phyloP scores from a whole-genome alignment of 2,329 filamentous ascomycete genomes.

The Aspergillus intermedius region DNA sequence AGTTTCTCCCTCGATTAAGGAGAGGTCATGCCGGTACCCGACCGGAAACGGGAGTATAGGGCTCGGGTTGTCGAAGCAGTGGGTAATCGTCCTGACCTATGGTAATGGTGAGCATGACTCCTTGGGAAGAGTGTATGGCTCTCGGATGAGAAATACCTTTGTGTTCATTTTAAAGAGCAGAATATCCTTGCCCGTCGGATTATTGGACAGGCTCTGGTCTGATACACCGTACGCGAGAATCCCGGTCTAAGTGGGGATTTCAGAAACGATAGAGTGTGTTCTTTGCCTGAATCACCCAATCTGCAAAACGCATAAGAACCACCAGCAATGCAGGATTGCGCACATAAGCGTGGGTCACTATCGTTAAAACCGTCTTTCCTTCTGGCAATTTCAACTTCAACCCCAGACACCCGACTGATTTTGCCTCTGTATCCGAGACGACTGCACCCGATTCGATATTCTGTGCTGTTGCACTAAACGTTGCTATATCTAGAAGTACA shows the following conservation, averaged over 20 bases:
- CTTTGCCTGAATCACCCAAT: slow-evolving; percentile 1
- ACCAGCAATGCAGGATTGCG: neutral
- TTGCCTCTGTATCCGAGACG: too few species aligned
- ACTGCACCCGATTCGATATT: too few species aligned
- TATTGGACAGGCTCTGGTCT: neutral
- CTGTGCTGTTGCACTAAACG: too few species aligned
- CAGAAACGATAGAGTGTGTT: slow-evolving; percentile 1
- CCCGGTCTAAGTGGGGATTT: neutral
- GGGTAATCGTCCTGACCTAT: slow-evolving; percentile 5
- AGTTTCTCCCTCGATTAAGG: slow-evolving; percentile 2
- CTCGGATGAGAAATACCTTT: slow-evolving; percentile 1
- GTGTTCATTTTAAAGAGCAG: slow-evolving; percentile 1
- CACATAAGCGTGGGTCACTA: slow-evolving; percentile 6
- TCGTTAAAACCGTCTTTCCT: slow-evolving; percentile 4
- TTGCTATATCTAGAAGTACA: too few species aligned
- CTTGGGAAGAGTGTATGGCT: neutral
- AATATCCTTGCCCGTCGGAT: slow-evolving; percentile 4
- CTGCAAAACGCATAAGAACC: neutral
- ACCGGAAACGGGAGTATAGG: slow-evolving; percentile 1
- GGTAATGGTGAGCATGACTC: neutral
- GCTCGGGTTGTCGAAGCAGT: slow-evolving; percentile 5
- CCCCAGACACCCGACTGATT: slow-evolving; percentile 16
- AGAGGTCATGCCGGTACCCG: slow-evolving; percentile 5
- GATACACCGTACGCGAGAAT: neutral
- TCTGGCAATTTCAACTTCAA: slow-evolving; percentile 3